These are phyloP conservation scores for Didymella exigua DNA, from an alignment of 2,329 filamentous ascomycete species.

Conservation along the genomic window DNA sequence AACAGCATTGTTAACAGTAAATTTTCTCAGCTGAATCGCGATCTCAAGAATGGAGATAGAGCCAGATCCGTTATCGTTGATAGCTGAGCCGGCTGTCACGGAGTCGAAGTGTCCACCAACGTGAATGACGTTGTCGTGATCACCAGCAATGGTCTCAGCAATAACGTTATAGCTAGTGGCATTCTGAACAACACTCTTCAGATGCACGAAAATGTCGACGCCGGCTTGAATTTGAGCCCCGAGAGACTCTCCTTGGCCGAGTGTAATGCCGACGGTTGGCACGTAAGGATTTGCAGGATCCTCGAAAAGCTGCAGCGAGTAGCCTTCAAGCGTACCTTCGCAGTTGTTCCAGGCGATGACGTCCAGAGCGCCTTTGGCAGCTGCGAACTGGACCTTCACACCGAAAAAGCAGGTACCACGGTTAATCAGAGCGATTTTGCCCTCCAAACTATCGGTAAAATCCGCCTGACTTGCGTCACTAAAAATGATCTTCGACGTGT, in stretches of 20 bases:
- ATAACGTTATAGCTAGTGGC: constrained; percentile 59
- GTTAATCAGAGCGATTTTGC: constrained; percentile 71
- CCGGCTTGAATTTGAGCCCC: constrained; percentile 59
- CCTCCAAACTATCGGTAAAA: constrained; percentile 64
- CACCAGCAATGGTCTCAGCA: constrained; percentile 63
- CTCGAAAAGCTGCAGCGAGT: constrained; percentile 55
- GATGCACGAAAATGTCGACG: constrained; percentile 31
- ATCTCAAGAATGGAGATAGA: constrained; percentile 65
- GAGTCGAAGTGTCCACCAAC: constrained; percentile 67
- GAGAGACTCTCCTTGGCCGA: constrained; percentile 63
- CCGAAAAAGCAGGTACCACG: constrained; percentile 75
- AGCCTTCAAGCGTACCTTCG: constrained; percentile 57
- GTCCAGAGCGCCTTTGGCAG: constrained; percentile 63
- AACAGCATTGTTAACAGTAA: constrained; percentile 70
- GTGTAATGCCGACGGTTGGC: constrained; percentile 70
- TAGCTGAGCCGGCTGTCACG: constrained; percentile 67
- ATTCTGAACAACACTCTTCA: constrained; percentile 33
- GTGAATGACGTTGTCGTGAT: constrained; percentile 62
- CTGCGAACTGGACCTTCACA: constrained; percentile 69
- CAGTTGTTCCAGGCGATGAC: constrained; percentile 75
- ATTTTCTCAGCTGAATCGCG: constrained; percentile 68
- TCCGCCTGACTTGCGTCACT: constrained; percentile 53
- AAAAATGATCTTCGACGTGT: not conserved
- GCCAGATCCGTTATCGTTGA: constrained; percentile 80
- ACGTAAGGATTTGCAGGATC: constrained; percentile 63